These are phyloP conservation scores for Capsella bursapastoris DNA, from an alignment of 345 rosid genomes.

Conservation along the genomic window DNA sequence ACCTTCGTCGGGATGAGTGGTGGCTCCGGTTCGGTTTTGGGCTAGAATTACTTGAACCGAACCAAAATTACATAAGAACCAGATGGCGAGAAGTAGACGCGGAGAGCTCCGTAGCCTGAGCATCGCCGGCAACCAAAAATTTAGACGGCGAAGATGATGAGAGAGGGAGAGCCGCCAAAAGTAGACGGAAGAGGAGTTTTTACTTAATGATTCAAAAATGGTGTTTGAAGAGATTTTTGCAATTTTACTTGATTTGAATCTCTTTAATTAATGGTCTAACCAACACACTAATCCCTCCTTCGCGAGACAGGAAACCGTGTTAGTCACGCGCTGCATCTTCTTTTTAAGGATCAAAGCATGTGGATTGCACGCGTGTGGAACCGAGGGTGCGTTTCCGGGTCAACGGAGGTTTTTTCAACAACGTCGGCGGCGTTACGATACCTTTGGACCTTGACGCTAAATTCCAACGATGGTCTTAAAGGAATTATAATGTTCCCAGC, in stretches of 20 bases:
- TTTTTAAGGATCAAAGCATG: background rate
- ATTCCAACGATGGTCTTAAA: background rate
- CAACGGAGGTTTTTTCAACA: conserved; percentile 2
- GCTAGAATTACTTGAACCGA: conserved; percentile 29
- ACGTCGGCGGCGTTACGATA: background rate
- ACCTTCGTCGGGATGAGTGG: conserved; percentile 43
- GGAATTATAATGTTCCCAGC: too few relatives aligned
- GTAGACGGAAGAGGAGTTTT: background rate
- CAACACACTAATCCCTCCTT: conserved; percentile 15
- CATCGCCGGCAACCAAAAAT: conserved; percentile 33
- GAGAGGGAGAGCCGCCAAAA: conserved; percentile 9
- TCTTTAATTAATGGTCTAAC: background rate
- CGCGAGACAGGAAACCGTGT: background rate
- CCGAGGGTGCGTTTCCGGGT: background rate
- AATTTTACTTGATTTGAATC: conserved; percentile 1
- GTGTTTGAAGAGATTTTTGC: conserved; percentile 18
- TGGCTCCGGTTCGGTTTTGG: conserved; percentile 37
- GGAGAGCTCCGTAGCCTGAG: conserved; percentile 15
- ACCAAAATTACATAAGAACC: conserved; percentile 27
- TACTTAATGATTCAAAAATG: background rate
- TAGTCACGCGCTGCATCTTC: background rate
- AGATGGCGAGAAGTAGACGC: conserved; percentile 19
- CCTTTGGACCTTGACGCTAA: background rate
- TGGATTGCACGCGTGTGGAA: background rate
- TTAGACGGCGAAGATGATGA: conserved; percentile 3